Evolutionary conservation across 345 rosid genomes (phyloP), one percentile per base, ranked within the genome.

Genomic region (Gossypium thurberi): DNA sequence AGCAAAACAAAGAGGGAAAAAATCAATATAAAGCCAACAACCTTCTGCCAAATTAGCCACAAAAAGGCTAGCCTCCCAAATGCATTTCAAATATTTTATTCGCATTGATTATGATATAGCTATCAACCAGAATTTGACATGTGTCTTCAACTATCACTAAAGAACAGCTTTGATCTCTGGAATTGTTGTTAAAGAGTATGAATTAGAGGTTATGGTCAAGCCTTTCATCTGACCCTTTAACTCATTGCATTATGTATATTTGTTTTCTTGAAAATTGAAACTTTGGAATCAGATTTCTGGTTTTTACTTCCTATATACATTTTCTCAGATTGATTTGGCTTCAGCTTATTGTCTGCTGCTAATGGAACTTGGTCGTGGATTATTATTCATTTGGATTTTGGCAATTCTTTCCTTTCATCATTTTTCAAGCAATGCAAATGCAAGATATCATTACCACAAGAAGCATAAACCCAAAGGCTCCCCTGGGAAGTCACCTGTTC

Each of bases 401-500:
- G 18, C 73, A 20, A 60, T 47, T 13, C 26, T 84, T 14, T 44
- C 66, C 13, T 23, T 84, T 9, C 74, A 82, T 40, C 76, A 79
- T 14, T 75, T 69, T 73, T 79, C 82, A 55, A 52, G 81, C 84
- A 84, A 83, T 78, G 91, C 81, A 51, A 82, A 64, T 70, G 96
- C 87, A 71, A 84, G 98, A 73, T 70, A 64, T 52, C 96, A 89
- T 77, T 77, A 80, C 81, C 98, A 94, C 85, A 94, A 89, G 86
- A 67, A 76, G 64, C 80, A 46, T 10, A 87, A 80, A 42, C 43
- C 67, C 33, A 66, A 69, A 70, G 76, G 65, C 26, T 61, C 83
- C 63, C 58, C 69, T 47, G 63, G 57, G 61, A 75, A 61, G 40
- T 65, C 84, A 52, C 78, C 78, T 62, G 50, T 50, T 25, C 59